Percentiles rank a stretch among this genome's conserved stretches.
Conservation (phyloP, 495 filamentous ascomycete genomes). For the Delitschia confertaspora region DNA sequence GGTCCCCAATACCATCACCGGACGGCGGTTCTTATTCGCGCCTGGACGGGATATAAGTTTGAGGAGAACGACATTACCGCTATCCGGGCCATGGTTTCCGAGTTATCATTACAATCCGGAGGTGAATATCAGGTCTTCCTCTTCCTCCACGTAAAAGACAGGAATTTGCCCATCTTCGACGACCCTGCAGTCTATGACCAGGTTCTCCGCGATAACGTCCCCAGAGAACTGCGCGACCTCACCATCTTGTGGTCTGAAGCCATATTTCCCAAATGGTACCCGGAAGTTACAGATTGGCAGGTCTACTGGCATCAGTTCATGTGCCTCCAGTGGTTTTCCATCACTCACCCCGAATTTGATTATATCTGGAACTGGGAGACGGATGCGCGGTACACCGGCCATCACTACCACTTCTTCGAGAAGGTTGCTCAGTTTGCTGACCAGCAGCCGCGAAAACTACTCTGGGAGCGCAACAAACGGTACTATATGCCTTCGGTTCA, state of each 20-base stretch:
- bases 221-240: slow-evolving; percentile 57
- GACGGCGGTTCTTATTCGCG: slow-evolving; percentile 62
- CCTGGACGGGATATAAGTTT: slow-evolving; percentile 58
- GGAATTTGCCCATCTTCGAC: slow-evolving; percentile 46
- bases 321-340: slow-evolving; percentile 55
- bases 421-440: slow-evolving; percentile 49
- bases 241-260: slow-evolving; percentile 59
- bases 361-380: slow-evolving; percentile 72
- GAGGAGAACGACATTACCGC: slow-evolving; percentile 61
- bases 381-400: slow-evolving; percentile 61
- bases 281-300: slow-evolving; percentile 38
- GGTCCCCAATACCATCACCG: slow-evolving; percentile 38
- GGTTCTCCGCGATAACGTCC: slow-evolving; percentile 47
- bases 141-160: slow-evolving; percentile 63
- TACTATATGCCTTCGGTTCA: slow-evolving; percentile 61
- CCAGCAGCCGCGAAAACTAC: slow-evolving; percentile 54
- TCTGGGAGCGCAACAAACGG: slow-evolving; percentile 68
- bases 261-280: slow-evolving; percentile 50
- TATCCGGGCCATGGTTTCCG: slow-evolving; percentile 64
- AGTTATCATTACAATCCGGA: slow-evolving; percentile 61
- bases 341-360: slow-evolving; percentile 61
- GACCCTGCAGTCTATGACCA: slow-evolving; percentile 45
- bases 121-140: slow-evolving; percentile 71
- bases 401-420: slow-evolving; percentile 61
- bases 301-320: slow-evolving; percentile 47